Base-by-base conservation (phyloP, 805 yeast species). In the Sugiyamaella qingdaonensis region DNA sequence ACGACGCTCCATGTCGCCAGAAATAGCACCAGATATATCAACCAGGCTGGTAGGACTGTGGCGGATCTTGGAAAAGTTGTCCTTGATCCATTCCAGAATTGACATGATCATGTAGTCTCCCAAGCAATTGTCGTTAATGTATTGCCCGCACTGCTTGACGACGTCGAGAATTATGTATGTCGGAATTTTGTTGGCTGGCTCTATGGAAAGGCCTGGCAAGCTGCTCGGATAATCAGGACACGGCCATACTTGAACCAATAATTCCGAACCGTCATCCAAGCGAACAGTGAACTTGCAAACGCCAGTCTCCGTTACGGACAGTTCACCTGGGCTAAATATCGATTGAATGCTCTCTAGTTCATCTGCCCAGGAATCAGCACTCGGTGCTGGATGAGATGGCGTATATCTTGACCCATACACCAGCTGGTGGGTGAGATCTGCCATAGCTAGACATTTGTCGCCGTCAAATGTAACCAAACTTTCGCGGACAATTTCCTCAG, bases 71-170 rank as follows among this genome's bases (percentile, higher is more conserved):
- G 73, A 68, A 43, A 85, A 69, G 60, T 86, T 80, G 13, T 79
- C 83, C 58, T 85, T 84, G 14, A 91, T 61, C 91, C 95, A 90
- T 57, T 89, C 95, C 48, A 81, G 72, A n/a, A 88, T 73, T 4
- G 82, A 71, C 64, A 74, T 86, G 1, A 90, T 67, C 70, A 84
- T 79, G 61, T 86, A 81, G 61, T 82, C 88, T 1, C 97, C 97
- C 2, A 85, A 31, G 4, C 82, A 57, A 13, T 64, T 51, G 16
- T 64, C 58, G 7, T 51, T 32, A 11, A 74, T 72, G 45, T 61
- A 64, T 2, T 41, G 49, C 4, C 66, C 69, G 0, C 70, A 68
- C 13, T 53, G 48, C 5, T 66, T 58, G 1, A 68, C 61, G 3
- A 70, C 61, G 2, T 71, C 69, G 16, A 73, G 61, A 13, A 71